Conservation (phyloP, 306 rosid species). For the Quercus gilva region DNA sequence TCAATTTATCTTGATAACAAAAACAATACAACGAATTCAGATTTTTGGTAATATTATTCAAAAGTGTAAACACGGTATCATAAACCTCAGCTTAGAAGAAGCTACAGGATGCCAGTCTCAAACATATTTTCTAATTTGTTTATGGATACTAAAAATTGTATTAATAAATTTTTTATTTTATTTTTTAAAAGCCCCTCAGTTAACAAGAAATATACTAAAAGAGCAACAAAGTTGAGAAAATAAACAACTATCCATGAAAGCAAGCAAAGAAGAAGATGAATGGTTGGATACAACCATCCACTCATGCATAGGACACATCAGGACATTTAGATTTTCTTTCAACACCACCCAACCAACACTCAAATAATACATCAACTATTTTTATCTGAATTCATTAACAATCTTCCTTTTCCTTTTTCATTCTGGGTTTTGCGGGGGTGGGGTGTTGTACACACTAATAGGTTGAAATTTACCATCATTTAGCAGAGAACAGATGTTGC, state of each 20-base stretch:
- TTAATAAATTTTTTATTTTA: no score
- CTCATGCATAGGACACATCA: no score
- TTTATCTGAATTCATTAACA: neutral
- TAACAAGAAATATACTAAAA: no score
- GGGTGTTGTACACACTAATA: slow-evolving; percentile 6
- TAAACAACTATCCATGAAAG: no score
- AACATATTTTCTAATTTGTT: neutral
- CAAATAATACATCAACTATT: neutral
- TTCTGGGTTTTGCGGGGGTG: slow-evolving; percentile 13
- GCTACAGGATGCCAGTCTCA: neutral
- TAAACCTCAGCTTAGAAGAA: neutral
- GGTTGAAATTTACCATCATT: slow-evolving; percentile 79
- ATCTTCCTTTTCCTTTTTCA: slow-evolving; percentile 1
- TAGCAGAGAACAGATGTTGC: slow-evolving; percentile 85
- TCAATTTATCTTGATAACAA: slow-evolving; percentile 9
- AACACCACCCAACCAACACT: neutral
- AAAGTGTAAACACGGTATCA: neutral
- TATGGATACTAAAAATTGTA: no score
- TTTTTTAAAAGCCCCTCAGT: no score
- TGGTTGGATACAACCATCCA: no score
- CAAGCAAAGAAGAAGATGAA: no score
- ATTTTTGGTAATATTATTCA: neutral
- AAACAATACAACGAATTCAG: slow-evolving; percentile 5
- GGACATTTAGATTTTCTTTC: neutral
- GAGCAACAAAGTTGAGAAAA: no score